phyloP scores from a whole-genome alignment of 2,329 filamentous ascomycete genomes.

The Xylaria hypoxylon region DNA sequence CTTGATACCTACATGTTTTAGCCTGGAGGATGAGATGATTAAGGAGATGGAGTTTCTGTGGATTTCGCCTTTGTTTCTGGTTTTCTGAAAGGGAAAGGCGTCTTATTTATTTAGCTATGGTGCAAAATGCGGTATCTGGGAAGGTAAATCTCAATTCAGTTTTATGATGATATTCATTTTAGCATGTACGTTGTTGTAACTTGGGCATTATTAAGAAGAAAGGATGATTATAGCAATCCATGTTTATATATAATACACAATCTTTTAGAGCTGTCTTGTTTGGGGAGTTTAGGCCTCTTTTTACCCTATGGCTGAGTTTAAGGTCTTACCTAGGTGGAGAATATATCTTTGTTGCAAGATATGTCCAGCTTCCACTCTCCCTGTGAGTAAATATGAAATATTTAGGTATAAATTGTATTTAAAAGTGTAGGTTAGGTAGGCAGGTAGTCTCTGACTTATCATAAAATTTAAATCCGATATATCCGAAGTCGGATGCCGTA shows the following conservation, averaged over 20 bases:
- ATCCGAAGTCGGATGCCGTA: constrained; percentile 27
- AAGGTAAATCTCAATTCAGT: constrained; percentile 12
- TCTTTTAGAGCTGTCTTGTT: background rate
- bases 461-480: constrained; percentile 27
- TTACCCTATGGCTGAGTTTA: too few relatives aligned
- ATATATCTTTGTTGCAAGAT: too few relatives aligned
- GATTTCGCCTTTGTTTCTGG: constrained; percentile 3
- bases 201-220: background rate
- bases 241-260: constrained; percentile 5
- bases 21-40: background rate
- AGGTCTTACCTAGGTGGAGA: too few relatives aligned
- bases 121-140: background rate
- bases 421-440: too few relatives aligned
- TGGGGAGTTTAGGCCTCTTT: too few relatives aligned
- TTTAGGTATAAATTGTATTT: too few relatives aligned
- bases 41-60: constrained; percentile 24
- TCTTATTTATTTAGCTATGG: background rate
- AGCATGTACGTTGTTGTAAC: constrained; percentile 7
- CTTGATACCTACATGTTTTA: constrained; percentile 11
- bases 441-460: too few relatives aligned
- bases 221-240: background rate
- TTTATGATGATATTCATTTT: background rate
- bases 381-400: too few relatives aligned
- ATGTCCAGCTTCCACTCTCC: too few relatives aligned
- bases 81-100: background rate